Base-by-base conservation (phyloP, 2,329 filamentous ascomycete genomes). In the Aspergillus novofumigatus region DNA sequence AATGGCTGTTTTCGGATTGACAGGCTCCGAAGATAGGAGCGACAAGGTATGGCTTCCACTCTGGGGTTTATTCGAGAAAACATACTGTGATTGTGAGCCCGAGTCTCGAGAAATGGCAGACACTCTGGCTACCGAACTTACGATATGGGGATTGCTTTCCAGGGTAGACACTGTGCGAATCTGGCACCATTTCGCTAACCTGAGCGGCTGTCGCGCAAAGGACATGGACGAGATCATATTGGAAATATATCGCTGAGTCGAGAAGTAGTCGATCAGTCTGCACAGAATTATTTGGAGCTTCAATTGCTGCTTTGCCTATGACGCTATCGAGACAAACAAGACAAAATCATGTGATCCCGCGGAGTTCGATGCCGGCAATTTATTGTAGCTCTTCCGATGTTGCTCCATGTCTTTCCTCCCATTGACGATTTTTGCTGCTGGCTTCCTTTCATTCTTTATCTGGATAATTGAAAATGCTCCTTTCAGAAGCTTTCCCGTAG, bases 1-100 rank as follows among this genome's bases (percentile, higher is more conserved):
- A 55, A 86, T 78, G 21, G 83, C 78, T 50, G 86, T 76, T 17
- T 79, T 73, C 5, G 75, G 69, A 21, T 76, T 83, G 8, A 83
- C 79, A 1, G 85, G 83, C 6, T 76, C 69, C 4, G 80, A 81
- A 3, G 83, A 76, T 10, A 87, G 76, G 52, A 85, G 77, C n/a
- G 83, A 81, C 23, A 87, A 77, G 56, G 84, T 69, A 55, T 80
- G 76, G 41, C 60, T 69, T 68, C 72, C 60, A 62, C 67, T 51
- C 66, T 67, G 56, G 73, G 68, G 59, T 62, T 55, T 72, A 58
- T 78, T 72, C 26, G 76, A 72, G 66, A 82, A 81, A 20, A 81
- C 73, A 64, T 83, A 84, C 80, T 82, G 58, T 21, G 14, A 28
- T 1, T 35, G 51, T 69, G 51, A 68, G 61, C 44, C n/a, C n/a